Percentiles rank a stretch among this genome's conserved stretches.
phyloP scores from a whole-genome alignment of 805 yeast species.

The Candida vaughaniae region DNA sequence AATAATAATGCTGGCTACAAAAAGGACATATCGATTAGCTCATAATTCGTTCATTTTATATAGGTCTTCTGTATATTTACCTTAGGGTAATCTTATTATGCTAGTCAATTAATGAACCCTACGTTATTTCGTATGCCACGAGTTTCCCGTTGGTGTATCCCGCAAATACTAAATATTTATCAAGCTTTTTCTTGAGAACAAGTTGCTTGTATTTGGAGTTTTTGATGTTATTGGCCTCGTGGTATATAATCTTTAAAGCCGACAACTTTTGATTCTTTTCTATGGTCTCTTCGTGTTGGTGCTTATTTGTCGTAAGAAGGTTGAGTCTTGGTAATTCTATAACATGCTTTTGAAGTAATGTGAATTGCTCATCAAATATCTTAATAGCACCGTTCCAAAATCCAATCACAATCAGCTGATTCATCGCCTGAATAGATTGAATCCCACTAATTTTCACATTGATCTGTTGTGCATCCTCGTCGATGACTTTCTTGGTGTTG shows the following conservation, averaged over 20 bases:
- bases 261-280: constrained; percentile 2
- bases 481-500: constrained; percentile 1
- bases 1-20: constrained; percentile 7
- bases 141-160: constrained; percentile 15
- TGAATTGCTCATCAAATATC: constrained; percentile 14
- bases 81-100: too few species aligned
- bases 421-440: constrained; percentile 22
- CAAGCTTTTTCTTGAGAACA: background rate
- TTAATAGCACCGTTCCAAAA: constrained; percentile 54
- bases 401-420: constrained; percentile 30
- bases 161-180: constrained; percentile 8
- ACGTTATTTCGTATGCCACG: constrained; percentile 10
- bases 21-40: constrained; percentile 9
- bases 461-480: background rate
- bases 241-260: constrained; percentile 1
- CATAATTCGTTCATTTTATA: too few species aligned
- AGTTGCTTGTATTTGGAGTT: constrained; percentile 7
- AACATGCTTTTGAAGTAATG: constrained; percentile 10
- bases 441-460: constrained; percentile 20
- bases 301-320: constrained; percentile 3
- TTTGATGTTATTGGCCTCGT: too few species aligned
- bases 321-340: constrained; percentile 13
- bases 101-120: too few species aligned
- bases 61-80: too few species aligned
- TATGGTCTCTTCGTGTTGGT: constrained; percentile 1